Evolutionary conservation across 1,284 basidiomycete species (phyloP).

Genomic region (Kalmanozyma brasiliensis): DNA sequence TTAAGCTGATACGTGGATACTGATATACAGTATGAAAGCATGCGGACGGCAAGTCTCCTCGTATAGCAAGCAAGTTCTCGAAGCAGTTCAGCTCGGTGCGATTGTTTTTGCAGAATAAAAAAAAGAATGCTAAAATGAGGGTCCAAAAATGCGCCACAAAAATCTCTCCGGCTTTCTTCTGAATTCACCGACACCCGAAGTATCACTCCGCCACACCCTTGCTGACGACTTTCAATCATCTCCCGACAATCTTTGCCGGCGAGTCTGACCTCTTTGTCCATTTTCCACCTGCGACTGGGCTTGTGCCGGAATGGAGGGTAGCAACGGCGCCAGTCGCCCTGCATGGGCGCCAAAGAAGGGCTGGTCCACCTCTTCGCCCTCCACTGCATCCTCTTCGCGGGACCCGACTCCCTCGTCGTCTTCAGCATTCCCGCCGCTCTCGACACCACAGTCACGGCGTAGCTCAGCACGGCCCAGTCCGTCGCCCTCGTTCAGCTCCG

Average conservation of each 20-base stretch:
- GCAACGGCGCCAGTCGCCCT: conserved; percentile 6
- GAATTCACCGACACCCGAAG: conserved; percentile 10
- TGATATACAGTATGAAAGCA: no score
- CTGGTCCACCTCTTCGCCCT: conserved; percentile 12
- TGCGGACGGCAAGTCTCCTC: no score
- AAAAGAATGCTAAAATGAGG: conserved; percentile 2
- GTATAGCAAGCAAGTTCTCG: no score
- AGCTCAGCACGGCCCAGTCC: conserved; percentile 11
- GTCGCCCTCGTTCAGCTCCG: background rate
- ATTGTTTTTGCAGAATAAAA: background rate
- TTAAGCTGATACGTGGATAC: no score
- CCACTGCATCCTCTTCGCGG: conserved; percentile 14
- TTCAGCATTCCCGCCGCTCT: conserved; percentile 34
- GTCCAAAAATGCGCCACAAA: conserved; percentile 5
- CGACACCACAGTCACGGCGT: conserved; percentile 15
- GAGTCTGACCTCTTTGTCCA: background rate
- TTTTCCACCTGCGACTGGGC: no score
- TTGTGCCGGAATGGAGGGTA: conserved; percentile 11
- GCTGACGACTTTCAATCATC: background rate
- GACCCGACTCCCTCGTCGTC: conserved; percentile 18
- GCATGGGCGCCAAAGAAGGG: conserved; percentile 26
- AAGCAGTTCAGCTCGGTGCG: no score
- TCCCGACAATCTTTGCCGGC: background rate
- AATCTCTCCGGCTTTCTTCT: conserved; percentile 22
- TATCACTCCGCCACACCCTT: conserved; percentile 14